phyloP scores from a whole-genome alignment of 129 eudicot species.

The Flaveria ramosissima region DNA sequence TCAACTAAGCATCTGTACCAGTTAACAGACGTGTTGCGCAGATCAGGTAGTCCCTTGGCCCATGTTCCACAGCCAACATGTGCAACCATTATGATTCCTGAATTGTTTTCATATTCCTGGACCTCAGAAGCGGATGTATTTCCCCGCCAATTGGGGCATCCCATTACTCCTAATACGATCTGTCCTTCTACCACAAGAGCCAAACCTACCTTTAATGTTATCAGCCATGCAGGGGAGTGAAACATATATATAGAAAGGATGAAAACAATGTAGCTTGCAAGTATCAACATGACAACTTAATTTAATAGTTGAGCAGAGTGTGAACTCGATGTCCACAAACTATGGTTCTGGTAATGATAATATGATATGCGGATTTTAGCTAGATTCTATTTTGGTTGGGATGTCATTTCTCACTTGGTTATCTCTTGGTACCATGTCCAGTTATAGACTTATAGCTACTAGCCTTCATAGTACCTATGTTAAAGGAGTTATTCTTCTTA shows the following conservation, averaged over 20 bases:
- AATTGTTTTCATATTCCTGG: constrained; percentile 29
- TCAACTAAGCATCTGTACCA: constrained; percentile 82
- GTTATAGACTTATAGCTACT: no score
- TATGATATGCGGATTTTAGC: neutral
- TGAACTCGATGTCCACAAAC: neutral
- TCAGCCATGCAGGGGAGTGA: neutral
- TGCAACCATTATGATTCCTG: constrained; percentile 79
- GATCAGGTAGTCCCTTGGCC: constrained; percentile 49
- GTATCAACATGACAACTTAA: neutral
- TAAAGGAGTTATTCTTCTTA: no score
- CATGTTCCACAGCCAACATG: constrained; percentile 97
- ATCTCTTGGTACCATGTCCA: no score
- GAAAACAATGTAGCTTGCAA: neutral
- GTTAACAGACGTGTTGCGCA: constrained; percentile 23
- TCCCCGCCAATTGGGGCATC: constrained; percentile 93
- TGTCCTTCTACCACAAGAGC: constrained; percentile 95
- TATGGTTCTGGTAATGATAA: neutral
- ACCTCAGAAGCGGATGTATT: constrained; percentile 26
- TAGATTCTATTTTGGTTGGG: no score
- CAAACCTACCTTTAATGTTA: constrained; percentile 78
- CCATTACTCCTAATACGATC: constrained; percentile 92
- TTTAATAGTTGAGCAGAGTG: neutral
- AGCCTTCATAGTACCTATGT: no score
- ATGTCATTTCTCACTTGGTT: no score
- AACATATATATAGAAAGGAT: neutral